Base-by-base conservation (phyloP, 1,139 yeast species). In the Yamadazyma atmosphaerica region DNA sequence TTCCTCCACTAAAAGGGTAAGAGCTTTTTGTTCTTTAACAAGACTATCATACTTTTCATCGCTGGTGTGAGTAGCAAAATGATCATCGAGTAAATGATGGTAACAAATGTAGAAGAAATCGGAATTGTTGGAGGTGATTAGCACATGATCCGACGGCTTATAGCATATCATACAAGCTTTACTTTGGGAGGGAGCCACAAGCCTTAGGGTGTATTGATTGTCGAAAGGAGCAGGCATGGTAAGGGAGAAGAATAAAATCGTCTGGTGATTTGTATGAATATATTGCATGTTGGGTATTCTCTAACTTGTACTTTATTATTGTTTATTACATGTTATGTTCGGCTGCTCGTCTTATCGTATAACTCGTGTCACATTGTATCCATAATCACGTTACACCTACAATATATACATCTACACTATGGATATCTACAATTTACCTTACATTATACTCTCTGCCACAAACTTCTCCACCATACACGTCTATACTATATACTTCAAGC, bases 81-180 rank as follows among this genome's bases (percentile, higher is more conserved):
- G 68, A 1, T 69, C 58, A 51, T 86, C 94, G 13, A 58, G 60
- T 34, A 86, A 58, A 59, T 86, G 95, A n/a, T 68, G 50, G 18
- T 72, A 75, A 55, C 95, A 86, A 1, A 78, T 68, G 54, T 83
- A 85, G 55, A 86, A 82, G 68, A 81, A 84, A 55, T 85, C 92
- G 3, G 68, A 63, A 50, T 72, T 60, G 40, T 63, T 65, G 2
- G 60, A 61, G 2, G 81, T 67, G n/a, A 83, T 71, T 26, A 86
- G 61, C 2, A 86, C 95, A 0, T 77, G 68, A 1, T 69, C 49
- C 0, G 87, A 65, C 1, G 92, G 87, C 47, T 81, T 81, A 54
- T 70, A 81, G 60, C 95, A 86, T 23, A 86, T 67, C 33, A 65
- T 53, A 51, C 95, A 86, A 0, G 90, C 69, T 50, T 75, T 76